A percentile compares a stretch with the other conserved stretches of the same genome.
Evolutionary conservation across 1,139 yeast species (phyloP).

Genomic region (Kurtzmaniella natalensis): DNA sequence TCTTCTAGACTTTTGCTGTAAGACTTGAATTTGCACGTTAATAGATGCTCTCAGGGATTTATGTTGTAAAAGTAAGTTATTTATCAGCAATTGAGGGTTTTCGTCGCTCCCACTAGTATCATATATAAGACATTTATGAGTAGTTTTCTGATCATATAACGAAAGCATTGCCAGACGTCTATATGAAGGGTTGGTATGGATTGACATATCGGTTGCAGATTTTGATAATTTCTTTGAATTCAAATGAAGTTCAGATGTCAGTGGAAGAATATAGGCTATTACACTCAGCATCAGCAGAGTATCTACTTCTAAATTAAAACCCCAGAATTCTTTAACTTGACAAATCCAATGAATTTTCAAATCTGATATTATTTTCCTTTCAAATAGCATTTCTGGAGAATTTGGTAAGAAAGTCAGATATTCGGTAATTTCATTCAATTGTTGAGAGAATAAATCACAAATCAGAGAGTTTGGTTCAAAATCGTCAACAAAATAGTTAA

Average conservation of each 20-base stretch:
- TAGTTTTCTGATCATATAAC: slow-evolving; percentile 39
- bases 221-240: slow-evolving; percentile 18
- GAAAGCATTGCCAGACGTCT: slow-evolving; percentile 55
- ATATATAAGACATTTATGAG: slow-evolving; percentile 33
- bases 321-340: slow-evolving; percentile 32
- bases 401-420: slow-evolving; percentile 24
- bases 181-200: slow-evolving; percentile 47
- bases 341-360: slow-evolving; percentile 41
- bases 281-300: slow-evolving; percentile 14
- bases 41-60: slow-evolving; percentile 37
- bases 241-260: slow-evolving; percentile 17
- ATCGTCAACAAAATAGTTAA: slow-evolving; percentile 72
- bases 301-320: slow-evolving; percentile 21
- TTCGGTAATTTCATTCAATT: slow-evolving; percentile 43
- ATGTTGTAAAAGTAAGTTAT: slow-evolving; percentile 37
- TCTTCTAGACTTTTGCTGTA: slow-evolving; percentile 10
- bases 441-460: slow-evolving; percentile 44
- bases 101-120: slow-evolving; percentile 25
- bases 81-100: slow-evolving; percentile 38
- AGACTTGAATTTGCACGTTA: slow-evolving; percentile 28
- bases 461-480: slow-evolving; percentile 46
- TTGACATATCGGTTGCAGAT: slow-evolving; percentile 35
- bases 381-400: slow-evolving; percentile 22
- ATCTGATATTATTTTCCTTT: slow-evolving; percentile 43
- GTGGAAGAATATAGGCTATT: slow-evolving; percentile 24